Conservation (phyloP, 345 rosid genomes). For the Eucalyptus virginea region DNA sequence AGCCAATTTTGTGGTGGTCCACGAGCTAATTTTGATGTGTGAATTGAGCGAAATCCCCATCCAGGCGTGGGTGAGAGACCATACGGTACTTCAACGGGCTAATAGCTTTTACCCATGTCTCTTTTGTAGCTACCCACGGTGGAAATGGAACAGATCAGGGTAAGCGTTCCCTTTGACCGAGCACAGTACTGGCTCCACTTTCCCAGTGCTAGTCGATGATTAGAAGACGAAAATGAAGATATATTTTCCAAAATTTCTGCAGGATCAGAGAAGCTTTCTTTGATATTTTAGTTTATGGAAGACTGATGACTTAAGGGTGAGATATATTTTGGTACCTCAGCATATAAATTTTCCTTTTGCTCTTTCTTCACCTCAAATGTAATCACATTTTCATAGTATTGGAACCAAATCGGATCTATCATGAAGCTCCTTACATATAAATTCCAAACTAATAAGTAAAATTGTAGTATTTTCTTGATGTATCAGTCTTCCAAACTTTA, state of each 20-base stretch:
- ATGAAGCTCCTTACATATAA: not conserved
- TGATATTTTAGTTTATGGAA: not conserved
- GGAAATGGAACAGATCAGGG: not conserved
- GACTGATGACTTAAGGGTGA: not conserved
- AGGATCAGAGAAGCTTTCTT: not conserved
- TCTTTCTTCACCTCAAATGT: not conserved
- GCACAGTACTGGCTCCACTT: not conserved
- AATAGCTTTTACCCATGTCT: not conserved
- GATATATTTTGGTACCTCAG: not conserved
- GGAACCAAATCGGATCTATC: not conserved
- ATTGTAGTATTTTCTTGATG: not conserved
- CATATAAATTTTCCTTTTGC: not conserved
- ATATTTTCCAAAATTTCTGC: not conserved
- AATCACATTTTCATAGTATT: not conserved
- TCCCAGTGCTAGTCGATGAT: not conserved
- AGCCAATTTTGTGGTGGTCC: not conserved
- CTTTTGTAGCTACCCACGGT: not conserved
- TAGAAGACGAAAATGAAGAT: not conserved
- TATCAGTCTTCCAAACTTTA: not conserved
- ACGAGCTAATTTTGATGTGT: not conserved
- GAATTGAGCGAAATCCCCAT: not conserved
- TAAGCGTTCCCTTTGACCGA: not conserved
- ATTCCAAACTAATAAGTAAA: not conserved
- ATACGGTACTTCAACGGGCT: not conserved
- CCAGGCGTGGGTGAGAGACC: not conserved